Conservation (phyloP, 1,284 basidiomycete species). For the Cystobasidium pallidum region DNA sequence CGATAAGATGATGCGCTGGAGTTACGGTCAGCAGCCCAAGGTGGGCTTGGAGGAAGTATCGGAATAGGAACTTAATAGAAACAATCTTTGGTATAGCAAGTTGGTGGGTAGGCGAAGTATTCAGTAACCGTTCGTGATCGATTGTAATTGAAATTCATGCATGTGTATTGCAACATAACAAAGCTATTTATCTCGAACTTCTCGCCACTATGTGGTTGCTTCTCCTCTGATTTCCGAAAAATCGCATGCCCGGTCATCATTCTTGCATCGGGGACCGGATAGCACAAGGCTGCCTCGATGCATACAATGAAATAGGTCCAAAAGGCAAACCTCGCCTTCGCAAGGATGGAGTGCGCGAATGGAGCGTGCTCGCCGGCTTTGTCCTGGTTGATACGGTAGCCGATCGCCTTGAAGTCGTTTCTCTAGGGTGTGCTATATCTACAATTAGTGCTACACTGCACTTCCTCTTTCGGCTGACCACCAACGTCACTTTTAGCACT, state of each 20-base stretch:
- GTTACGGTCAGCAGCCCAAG: slow-evolving; percentile 67
- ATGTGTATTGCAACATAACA: too few relatives aligned
- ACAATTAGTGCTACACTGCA: not conserved
- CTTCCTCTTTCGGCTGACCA: not conserved
- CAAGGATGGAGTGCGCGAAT: slow-evolving; percentile 56
- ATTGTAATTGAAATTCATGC: too few relatives aligned
- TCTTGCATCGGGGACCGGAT: slow-evolving; percentile 15
- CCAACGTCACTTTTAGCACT: slow-evolving; percentile 63
- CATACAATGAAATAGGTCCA: slow-evolving; percentile 54
- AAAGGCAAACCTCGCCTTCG: slow-evolving; percentile 56
- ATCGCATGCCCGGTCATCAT: not conserved
- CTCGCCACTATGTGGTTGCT: not conserved
- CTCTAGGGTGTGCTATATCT: slow-evolving; percentile 46
- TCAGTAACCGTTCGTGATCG: not conserved
- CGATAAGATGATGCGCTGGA: slow-evolving; percentile 72
- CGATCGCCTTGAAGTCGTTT: slow-evolving; percentile 37
- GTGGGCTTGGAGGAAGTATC: slow-evolving; percentile 30
- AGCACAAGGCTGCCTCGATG: slow-evolving; percentile 33
- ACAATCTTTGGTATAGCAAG: not conserved
- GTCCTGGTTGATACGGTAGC: slow-evolving; percentile 47
- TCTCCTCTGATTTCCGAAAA: not conserved
- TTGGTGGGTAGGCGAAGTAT: not conserved
- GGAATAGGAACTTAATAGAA: not conserved
- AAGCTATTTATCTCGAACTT: not conserved
- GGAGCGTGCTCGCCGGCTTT: slow-evolving; percentile 59